Conservation (phyloP, 2,329 filamentous ascomycete genomes). For the Fusarium hainanense region DNA sequence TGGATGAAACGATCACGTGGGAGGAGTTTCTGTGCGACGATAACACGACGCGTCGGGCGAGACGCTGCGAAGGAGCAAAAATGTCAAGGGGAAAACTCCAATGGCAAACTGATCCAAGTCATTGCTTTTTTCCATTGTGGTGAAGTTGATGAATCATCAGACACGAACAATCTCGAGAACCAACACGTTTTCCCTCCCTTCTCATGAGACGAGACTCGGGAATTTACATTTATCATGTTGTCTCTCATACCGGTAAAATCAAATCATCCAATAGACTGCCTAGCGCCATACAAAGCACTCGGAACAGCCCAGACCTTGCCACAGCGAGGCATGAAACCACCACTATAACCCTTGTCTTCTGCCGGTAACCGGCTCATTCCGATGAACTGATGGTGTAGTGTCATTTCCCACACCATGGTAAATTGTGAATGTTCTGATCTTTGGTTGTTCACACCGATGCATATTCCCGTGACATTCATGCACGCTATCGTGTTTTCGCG, state of each 20-base stretch:
- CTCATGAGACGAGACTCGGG: neutral
- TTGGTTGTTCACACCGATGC: neutral
- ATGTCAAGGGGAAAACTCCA: neutral
- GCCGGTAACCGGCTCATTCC: neutral
- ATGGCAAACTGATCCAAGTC: neutral
- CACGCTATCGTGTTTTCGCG: neutral
- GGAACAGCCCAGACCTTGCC: neutral
- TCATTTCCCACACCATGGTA: neutral
- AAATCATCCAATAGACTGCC: neutral
- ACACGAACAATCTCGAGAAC: neutral
- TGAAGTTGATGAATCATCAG: neutral
- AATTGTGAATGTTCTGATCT: neutral
- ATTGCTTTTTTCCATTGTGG: neutral
- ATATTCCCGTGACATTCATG: neutral
- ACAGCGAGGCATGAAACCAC: neutral
- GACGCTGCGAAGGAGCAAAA: neutral
- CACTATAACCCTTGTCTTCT: neutral
- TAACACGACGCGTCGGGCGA: neutral
- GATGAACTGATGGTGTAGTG: neutral
- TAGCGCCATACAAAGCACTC: neutral
- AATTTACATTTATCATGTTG: neutral
- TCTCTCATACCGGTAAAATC: neutral
- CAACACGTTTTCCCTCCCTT: neutral
- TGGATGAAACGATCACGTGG: neutral
- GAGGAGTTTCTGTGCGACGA: neutral